phyloP scores from a whole-genome alignment of 148 eudicot genomes.

The Rhododendron ferrugineum region DNA sequence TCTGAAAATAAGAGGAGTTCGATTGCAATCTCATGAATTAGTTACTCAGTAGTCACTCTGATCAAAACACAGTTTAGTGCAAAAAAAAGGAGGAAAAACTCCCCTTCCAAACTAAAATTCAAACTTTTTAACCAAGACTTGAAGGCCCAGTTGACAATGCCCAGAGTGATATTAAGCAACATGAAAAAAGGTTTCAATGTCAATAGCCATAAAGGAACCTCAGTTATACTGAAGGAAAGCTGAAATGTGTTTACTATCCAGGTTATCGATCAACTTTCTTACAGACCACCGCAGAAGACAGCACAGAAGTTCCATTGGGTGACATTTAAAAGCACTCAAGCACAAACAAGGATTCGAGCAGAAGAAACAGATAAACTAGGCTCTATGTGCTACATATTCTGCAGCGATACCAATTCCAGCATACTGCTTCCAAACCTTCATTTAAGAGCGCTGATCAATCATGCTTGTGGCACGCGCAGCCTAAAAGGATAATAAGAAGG shows the following conservation, averaged over 20 bases:
- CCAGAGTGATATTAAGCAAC: background rate
- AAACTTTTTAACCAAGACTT: background rate
- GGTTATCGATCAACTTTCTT: background rate
- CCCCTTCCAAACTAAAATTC: background rate
- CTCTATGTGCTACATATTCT: background rate
- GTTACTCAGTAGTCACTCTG: background rate
- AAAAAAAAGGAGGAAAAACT: background rate
- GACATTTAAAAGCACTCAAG: background rate
- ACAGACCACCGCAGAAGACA: background rate
- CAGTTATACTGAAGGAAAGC: background rate
- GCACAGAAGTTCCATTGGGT: background rate
- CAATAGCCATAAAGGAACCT: background rate
- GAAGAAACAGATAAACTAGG: background rate
- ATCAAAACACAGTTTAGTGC: background rate
- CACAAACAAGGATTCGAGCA: background rate
- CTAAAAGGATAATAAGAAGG: background rate
- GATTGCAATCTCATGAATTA: background rate
- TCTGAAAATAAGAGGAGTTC: slow-evolving; percentile 38
- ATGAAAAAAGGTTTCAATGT: slow-evolving; percentile 2
- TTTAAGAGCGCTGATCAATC: background rate
- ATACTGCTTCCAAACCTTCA: background rate
- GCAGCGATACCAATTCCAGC: background rate
- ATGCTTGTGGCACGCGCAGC: background rate
- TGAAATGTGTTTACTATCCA: background rate
- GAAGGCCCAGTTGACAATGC: background rate